Percentiles rank a stretch among this genome's conserved stretches.
phyloP scores from a whole-genome alignment of 108 stramenopile species.

The Mediolabrus comicus region DNA sequence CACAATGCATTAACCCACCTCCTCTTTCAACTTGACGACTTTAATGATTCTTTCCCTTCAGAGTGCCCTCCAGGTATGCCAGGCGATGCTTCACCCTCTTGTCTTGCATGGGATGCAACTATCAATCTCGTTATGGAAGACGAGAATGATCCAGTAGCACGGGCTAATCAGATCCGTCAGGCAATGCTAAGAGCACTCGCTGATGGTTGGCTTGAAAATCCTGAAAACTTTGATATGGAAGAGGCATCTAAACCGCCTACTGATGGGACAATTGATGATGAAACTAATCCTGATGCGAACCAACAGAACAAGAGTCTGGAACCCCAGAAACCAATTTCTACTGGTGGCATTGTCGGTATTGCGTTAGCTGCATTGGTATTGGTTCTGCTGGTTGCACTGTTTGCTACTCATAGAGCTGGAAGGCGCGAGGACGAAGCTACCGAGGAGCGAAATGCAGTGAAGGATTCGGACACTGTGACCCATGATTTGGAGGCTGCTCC shows the following conservation, averaged over 20 bases:
- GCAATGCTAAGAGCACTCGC: conserved; percentile 13
- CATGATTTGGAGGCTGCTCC: conserved; percentile 18
- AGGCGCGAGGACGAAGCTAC: conserved; percentile 14
- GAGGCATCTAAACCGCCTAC: conserved; percentile 27
- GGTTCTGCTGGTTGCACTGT: conserved; percentile 19
- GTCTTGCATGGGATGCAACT: conserved; percentile 28
- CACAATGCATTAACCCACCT: too few species aligned
- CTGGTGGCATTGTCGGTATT: conserved; percentile 51
- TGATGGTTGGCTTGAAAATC: conserved; percentile 14
- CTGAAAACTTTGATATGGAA: conserved; percentile 22
- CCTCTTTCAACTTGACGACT: too few species aligned
- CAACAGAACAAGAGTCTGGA: background rate
- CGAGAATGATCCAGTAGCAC: conserved; percentile 8
- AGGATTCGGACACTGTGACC: background rate
- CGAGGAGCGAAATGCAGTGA: conserved; percentile 19
- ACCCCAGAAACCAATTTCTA: background rate
- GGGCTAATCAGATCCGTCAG: conserved; percentile 4
- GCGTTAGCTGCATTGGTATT: conserved; percentile 35
- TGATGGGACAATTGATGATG: background rate
- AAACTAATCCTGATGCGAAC: background rate
- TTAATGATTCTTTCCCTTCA: background rate
- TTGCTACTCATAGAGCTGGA: background rate
- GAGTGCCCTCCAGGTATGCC: conserved; percentile 12
- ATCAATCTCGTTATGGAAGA: conserved; percentile 17
- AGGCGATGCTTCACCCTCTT: background rate